Evolutionary conservation across 768 basidiomycete genomes (phyloP).

Genomic region (Suillus bovinus): DNA sequence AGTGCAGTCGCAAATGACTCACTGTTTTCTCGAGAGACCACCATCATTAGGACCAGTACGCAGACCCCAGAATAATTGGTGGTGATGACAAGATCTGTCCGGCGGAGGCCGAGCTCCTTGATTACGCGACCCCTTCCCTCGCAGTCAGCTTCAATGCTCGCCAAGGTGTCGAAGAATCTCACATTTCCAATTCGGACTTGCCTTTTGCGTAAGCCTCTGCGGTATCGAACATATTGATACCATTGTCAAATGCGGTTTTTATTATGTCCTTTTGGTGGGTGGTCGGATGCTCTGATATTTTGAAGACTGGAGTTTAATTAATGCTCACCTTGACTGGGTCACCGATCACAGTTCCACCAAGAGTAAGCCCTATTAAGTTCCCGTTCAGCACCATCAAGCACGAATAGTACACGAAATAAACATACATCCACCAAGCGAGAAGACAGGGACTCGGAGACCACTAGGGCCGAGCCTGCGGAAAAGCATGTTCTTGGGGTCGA

Average conservation of each 20-base stretch:
- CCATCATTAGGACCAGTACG: constrained; percentile 52
- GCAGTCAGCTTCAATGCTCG: background rate
- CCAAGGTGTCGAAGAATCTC: constrained; percentile 13
- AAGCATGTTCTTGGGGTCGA: constrained; percentile 55
- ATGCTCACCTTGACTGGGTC: constrained; percentile 66
- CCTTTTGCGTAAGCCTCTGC: constrained; percentile 67
- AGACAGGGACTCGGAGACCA: constrained; percentile 64
- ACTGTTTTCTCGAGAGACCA: constrained; percentile 63
- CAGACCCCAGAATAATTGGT: constrained; percentile 79
- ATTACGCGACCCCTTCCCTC: constrained; percentile 64
- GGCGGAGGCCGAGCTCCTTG: constrained; percentile 66
- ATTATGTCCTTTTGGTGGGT: constrained; percentile 62
- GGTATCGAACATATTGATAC: constrained; percentile 77
- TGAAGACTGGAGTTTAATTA: background rate
- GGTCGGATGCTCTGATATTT: background rate
- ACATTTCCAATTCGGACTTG: constrained; percentile 76
- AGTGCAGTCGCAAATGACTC: constrained; percentile 22
- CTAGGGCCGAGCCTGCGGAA: constrained; percentile 59
- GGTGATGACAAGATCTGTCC: constrained; percentile 71
- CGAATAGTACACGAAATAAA: background rate
- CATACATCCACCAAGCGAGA: constrained; percentile 69
- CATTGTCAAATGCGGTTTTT: constrained; percentile 72
- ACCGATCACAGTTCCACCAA: constrained; percentile 62
- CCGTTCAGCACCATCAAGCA: background rate
- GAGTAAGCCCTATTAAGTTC: constrained; percentile 46